A percentile compares a stretch with the other conserved stretches of the same genome.
Evolutionary conservation across 139 green algal species (phyloP).

Genomic region (Closterium sp.): DNA sequence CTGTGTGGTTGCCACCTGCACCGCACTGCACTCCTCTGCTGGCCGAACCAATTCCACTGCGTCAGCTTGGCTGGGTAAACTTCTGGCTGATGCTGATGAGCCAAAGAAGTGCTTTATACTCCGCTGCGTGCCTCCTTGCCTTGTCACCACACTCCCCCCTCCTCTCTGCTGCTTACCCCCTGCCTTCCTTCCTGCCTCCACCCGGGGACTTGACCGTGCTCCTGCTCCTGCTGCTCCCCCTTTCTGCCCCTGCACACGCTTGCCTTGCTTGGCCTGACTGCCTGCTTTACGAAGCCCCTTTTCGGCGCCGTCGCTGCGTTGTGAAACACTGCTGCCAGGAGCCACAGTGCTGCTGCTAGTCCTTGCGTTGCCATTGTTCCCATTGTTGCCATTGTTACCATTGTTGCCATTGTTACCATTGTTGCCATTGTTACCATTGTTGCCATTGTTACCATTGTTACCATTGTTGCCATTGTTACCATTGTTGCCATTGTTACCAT

Average conservation of each 20-base stretch:
- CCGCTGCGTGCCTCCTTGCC: not conserved
- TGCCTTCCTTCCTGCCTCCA: not conserved
- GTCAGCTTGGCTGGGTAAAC: not conserved
- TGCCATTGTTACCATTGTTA: no score
- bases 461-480: no score
- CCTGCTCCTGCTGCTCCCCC: not conserved
- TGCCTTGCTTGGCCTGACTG: not conserved
- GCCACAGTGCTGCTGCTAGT: no score
- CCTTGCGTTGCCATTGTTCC: no score
- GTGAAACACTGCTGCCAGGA: no score
- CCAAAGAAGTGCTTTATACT: not conserved
- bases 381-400: no score
- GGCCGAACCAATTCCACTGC: not conserved
- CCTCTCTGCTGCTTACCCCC: not conserved
- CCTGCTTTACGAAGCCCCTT: no score
- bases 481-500: no score
- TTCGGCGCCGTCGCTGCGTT: no score
- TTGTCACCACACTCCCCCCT: not conserved
- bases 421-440: no score
- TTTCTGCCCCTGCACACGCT: conserved; percentile 5
- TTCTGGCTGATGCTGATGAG: not conserved
- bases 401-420: no score
- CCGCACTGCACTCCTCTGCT: not conserved
- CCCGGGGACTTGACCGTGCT: not conserved
- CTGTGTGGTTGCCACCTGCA: not conserved